These are phyloP conservation scores for Hypholoma fasciculare DNA, from an alignment of 768 basidiomycete genomes.

Conservation along the genomic window DNA sequence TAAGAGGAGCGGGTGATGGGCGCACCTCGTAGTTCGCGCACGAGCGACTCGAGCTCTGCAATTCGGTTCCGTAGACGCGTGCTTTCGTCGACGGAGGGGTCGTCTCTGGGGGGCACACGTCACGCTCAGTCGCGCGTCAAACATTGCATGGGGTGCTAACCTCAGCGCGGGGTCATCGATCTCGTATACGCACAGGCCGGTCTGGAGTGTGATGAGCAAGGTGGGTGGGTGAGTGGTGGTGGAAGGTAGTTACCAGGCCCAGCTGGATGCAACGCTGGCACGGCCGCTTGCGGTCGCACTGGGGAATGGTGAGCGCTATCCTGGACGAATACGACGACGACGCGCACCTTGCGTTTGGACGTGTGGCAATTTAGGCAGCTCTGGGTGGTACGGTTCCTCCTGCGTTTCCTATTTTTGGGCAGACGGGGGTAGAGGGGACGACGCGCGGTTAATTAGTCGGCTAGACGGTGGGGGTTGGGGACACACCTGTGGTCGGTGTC, in stretches of 20 bases:
- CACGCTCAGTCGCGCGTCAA: conserved; percentile 3
- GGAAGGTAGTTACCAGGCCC: conserved; percentile 60
- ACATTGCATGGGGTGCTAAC: conserved; percentile 35
- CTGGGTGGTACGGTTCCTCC: conserved; percentile 91
- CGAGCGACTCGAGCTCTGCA: conserved; percentile 90
- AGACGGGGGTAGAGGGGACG: conserved; percentile 43
- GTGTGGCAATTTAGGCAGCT: conserved; percentile 91
- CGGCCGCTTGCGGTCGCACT: conserved; percentile 93
- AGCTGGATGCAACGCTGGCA: conserved; percentile 91
- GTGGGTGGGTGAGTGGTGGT: conserved; percentile 7
- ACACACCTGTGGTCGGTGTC: conserved; percentile 67
- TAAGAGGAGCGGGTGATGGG: background rate
- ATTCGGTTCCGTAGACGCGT: conserved; percentile 85
- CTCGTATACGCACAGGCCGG: conserved; percentile 93
- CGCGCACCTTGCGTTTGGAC: conserved; percentile 83
- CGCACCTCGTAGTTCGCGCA: conserved; percentile 82
- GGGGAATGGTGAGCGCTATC: conserved; percentile 15
- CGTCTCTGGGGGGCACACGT: conserved; percentile 54
- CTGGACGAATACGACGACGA: conserved; percentile 7
- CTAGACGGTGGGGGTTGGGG: conserved; percentile 26
- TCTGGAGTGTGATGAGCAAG: conserved; percentile 42
- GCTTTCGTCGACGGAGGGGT: conserved; percentile 84
- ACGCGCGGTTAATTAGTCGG: conserved; percentile 48
- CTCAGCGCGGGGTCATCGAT: conserved; percentile 86
- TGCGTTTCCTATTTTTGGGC: conserved; percentile 69